These are phyloP conservation scores for Colletotrichum orbiculare DNA, from an alignment of 2,329 filamentous ascomycete species.

Conservation along the genomic window DNA sequence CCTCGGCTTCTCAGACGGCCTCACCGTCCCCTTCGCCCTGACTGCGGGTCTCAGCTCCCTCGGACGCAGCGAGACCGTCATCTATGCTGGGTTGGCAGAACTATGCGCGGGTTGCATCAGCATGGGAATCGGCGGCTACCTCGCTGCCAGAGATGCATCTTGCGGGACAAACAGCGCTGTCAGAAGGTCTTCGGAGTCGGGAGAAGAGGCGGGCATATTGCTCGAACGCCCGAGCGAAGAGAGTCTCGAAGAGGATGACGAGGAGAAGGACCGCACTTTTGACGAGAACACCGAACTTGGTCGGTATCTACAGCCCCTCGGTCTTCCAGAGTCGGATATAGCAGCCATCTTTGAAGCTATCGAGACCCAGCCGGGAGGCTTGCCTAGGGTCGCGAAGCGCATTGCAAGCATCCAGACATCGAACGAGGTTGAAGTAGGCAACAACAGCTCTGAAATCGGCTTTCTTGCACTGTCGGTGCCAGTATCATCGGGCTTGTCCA, in stretches of 20 bases:
- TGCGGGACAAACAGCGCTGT: constrained; percentile 20
- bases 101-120: constrained; percentile 77
- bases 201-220: constrained; percentile 43
- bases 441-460: neutral
- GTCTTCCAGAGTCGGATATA: constrained; percentile 40
- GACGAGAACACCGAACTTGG: constrained; percentile 41
- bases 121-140: constrained; percentile 78
- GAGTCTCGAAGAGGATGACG: neutral
- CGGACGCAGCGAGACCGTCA: constrained; percentile 69
- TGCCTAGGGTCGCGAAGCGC: neutral
- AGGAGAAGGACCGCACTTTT: neutral
- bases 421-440: neutral
- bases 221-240: constrained; percentile 13
- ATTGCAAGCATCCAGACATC: too few relatives aligned
- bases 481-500: constrained; percentile 64
- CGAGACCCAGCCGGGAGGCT: constrained; percentile 42
- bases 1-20: constrained; percentile 78
- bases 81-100: constrained; percentile 77
- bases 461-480: constrained; percentile 46
- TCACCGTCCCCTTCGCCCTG: constrained; percentile 80
- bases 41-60: constrained; percentile 75
- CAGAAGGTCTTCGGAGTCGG: constrained; percentile 21
- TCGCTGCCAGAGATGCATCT: constrained; percentile 63
- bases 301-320: constrained; percentile 47
- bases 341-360: constrained; percentile 42